These are phyloP conservation scores for Blastobotrys proliferans DNA, from an alignment of 1,139 yeast species.

Conservation along the genomic window DNA sequence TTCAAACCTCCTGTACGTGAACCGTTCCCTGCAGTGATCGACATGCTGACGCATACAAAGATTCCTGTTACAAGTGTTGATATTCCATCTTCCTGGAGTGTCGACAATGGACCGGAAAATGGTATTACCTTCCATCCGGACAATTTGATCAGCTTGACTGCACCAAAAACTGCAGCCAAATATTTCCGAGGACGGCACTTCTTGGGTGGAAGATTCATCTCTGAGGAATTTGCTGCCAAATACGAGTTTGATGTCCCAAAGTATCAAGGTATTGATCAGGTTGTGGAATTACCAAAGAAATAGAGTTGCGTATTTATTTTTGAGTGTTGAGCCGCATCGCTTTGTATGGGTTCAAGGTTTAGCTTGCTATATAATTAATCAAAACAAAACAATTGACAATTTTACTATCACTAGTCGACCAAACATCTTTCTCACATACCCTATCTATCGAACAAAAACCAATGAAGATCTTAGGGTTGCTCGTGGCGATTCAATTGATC, in stretches of 20 bases:
- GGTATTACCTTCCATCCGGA: constrained; percentile 47
- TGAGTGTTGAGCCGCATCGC: background rate
- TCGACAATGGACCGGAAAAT: constrained; percentile 69
- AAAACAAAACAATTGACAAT: too few species aligned
- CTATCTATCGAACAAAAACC: too few species aligned
- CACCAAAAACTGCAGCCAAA: constrained; percentile 84
- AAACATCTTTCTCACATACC: too few species aligned
- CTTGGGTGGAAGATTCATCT: constrained; percentile 86
- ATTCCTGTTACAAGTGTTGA: constrained; percentile 75
- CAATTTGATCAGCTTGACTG: constrained; percentile 77
- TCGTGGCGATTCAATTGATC: too few species aligned
- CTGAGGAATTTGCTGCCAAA: constrained; percentile 58
- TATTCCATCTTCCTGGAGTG: constrained; percentile 97
- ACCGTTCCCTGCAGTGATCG: constrained; percentile 65
- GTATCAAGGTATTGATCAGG: constrained; percentile 53
- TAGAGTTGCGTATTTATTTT: too few species aligned
- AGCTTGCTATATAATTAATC: too few species aligned
- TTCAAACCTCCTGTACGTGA: constrained; percentile 83
- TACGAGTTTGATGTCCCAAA: constrained; percentile 63
- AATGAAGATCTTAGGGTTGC: too few species aligned
- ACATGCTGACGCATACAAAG: constrained; percentile 41
- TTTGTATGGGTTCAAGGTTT: too few species aligned
- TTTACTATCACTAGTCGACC: too few species aligned
- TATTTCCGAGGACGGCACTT: constrained; percentile 57
- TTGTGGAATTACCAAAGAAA: constrained; percentile 27